Conservation (phyloP, 768 basidiomycete genomes). For the Erythrobasidium yunnanense region DNA sequence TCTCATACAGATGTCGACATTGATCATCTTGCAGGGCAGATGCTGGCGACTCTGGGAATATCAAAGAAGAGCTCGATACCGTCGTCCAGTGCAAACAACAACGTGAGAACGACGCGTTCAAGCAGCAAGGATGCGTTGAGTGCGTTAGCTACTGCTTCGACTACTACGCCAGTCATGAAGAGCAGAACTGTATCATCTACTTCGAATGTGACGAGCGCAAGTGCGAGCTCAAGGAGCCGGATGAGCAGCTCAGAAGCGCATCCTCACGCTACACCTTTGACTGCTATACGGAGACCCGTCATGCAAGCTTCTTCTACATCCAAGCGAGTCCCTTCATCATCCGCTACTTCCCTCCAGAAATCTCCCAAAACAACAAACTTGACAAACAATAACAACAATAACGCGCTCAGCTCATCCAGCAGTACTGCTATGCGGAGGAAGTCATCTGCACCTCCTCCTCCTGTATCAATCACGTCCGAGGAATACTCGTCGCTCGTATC, state of each 20-base stretch:
- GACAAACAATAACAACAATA: neutral
- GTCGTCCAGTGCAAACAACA: neutral
- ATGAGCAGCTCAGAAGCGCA: too few species aligned
- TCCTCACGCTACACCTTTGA: too few species aligned
- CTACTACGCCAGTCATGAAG: neutral
- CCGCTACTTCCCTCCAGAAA: neutral
- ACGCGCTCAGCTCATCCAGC: too few species aligned
- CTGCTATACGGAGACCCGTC: conserved; percentile 16
- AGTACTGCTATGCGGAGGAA: neutral
- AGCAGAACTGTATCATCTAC: neutral
- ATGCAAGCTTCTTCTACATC: neutral
- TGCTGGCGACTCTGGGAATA: neutral
- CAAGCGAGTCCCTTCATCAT: neutral
- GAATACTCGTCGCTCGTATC: conserved; percentile 2
- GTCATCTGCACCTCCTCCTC: neutral
- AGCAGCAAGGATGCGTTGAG: neutral
- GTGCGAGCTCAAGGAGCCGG: neutral
- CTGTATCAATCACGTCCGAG: neutral
- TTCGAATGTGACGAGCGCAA: neutral
- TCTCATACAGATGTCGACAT: too few species aligned
- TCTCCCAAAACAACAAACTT: neutral
- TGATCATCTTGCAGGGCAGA: neutral
- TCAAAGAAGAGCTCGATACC: neutral
- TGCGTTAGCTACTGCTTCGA: neutral
- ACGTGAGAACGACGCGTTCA: neutral